Evolutionary conservation across 805 yeast genomes (phyloP).

Genomic region (Wickerhamomyces xylosicus): DNA sequence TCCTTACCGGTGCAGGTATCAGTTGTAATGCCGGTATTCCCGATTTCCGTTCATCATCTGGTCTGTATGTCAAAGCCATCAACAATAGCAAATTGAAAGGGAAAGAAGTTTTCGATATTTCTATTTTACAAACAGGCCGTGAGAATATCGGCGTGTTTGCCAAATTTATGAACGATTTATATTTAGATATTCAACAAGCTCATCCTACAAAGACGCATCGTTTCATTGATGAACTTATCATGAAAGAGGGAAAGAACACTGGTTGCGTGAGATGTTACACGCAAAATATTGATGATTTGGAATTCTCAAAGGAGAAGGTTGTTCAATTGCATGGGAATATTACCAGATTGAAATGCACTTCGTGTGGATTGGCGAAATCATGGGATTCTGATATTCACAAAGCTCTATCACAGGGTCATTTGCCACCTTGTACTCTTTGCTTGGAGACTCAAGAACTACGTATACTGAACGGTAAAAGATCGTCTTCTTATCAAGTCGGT

Average conservation of each 20-base stretch:
- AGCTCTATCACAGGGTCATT: constrained; percentile 44
- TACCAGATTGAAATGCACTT: constrained; percentile 65
- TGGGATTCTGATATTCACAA: constrained; percentile 52
- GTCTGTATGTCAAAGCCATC: constrained; percentile 52
- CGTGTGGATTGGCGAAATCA: constrained; percentile 40
- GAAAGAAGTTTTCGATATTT: constrained; percentile 83
- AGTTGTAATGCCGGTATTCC: constrained; percentile 97
- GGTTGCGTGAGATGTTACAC: constrained; percentile 80
- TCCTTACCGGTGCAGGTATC: constrained; percentile 92
- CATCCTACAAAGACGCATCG: constrained; percentile 77
- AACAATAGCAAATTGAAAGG: constrained; percentile 48
- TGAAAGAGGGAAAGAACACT: constrained; percentile 30
- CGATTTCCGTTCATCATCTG: constrained; percentile 79
- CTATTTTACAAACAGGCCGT: constrained; percentile 56
- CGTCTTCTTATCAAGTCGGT: constrained; percentile 56
- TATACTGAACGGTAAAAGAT: constrained; percentile 59
- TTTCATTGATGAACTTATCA: constrained; percentile 37
- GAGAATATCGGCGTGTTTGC: constrained; percentile 66
- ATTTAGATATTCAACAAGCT: constrained; percentile 53
- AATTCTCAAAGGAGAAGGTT: constrained; percentile 62
- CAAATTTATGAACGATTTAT: constrained; percentile 77
- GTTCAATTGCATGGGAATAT: constrained; percentile 90
- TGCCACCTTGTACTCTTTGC: constrained; percentile 76
- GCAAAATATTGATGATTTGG: constrained; percentile 90
- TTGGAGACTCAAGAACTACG: constrained; percentile 44